Evolutionary conservation across 208 protist genomes (phyloP).

Genomic region (Trypanosoma rangeli): DNA sequence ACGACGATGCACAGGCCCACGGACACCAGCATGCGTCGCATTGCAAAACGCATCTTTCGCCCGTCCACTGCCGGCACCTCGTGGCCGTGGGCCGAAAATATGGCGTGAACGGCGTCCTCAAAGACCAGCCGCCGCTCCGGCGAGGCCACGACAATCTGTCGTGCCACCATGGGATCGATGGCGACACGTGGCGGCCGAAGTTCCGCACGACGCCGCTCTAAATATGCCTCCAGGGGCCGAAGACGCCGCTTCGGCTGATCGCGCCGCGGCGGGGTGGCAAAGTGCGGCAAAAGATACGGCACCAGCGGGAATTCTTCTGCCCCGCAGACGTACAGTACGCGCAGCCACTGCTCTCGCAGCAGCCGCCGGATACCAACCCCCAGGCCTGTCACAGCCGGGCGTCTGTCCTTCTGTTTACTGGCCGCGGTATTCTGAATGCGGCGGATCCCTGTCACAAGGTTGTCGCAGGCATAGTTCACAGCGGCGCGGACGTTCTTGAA

Average conservation of each 20-base stretch:
- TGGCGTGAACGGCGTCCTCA: constrained; percentile 65
- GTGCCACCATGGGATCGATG: constrained; percentile 54
- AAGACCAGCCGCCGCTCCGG: constrained; percentile 64
- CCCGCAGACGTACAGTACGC: constrained; percentile 34
- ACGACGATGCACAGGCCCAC: constrained; percentile 50
- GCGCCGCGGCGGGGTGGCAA: constrained; percentile 8
- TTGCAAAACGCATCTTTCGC: constrained; percentile 23
- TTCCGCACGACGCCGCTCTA: constrained; percentile 37
- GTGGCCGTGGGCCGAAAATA: constrained; percentile 53
- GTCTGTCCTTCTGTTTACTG: constrained; percentile 18
- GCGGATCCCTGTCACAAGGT: constrained; percentile 38
- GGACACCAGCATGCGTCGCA: constrained; percentile 35
- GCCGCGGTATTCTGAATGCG: constrained; percentile 15
- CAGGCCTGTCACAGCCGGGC: constrained; percentile 15
- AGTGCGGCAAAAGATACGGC: constrained; percentile 15
- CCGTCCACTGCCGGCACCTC: constrained; percentile 8
- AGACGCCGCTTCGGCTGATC: not conserved
- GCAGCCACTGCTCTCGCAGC: constrained; percentile 30
- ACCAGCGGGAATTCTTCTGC: not conserved
- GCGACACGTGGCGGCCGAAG: constrained; percentile 29
- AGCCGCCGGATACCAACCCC: constrained; percentile 24
- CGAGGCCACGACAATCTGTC: constrained; percentile 48
- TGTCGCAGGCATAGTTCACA: constrained; percentile 48
- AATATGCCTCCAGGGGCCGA: constrained; percentile 60
- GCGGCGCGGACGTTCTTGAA: constrained; percentile 25